These are phyloP conservation scores for Aspergillus novoparasiticus DNA, from an alignment of 2,329 filamentous ascomycete species.

Conservation along the genomic window DNA sequence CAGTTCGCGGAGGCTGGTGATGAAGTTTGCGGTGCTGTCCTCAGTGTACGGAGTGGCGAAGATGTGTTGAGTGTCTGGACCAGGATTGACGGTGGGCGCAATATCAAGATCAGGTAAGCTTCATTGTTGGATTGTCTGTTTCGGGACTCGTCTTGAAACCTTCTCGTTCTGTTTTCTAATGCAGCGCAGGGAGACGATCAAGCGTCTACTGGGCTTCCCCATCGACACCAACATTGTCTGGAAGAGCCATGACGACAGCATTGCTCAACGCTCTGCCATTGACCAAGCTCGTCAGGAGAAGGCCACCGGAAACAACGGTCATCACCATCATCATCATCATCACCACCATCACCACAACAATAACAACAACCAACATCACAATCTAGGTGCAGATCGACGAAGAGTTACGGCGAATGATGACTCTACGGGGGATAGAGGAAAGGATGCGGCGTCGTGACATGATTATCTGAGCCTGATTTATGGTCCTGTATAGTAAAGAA, in stretches of 20 bases:
- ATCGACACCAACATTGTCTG: slow-evolving; percentile 88
- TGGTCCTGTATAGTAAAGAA: slow-evolving; percentile 43
- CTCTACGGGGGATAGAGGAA: slow-evolving; percentile 45
- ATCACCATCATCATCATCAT: slow-evolving; percentile 37
- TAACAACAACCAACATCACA: slow-evolving; percentile 23
- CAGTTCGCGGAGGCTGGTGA: slow-evolving; percentile 91
- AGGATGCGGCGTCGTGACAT: slow-evolving; percentile 38
- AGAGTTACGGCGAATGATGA: slow-evolving; percentile 48
- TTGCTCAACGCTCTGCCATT: slow-evolving; percentile 85
- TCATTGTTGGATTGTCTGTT: background rate
- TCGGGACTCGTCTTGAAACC: background rate
- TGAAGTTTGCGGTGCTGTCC: slow-evolving; percentile 90
- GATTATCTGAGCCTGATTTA: slow-evolving; percentile 27
- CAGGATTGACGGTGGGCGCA: slow-evolving; percentile 85
- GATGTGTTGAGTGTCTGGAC: slow-evolving; percentile 99
- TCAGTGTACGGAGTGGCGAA: slow-evolving; percentile 92
- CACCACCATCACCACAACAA: slow-evolving; percentile 28
- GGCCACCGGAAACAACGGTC: slow-evolving; percentile 42
- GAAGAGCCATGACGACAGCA: slow-evolving; percentile 95
- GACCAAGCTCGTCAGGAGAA: slow-evolving; percentile 92
- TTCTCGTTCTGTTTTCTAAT: slow-evolving; percentile 11
- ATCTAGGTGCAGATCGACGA: slow-evolving; percentile 44
- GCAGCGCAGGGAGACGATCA: slow-evolving; percentile 78
- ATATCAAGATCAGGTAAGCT: slow-evolving; percentile 90
- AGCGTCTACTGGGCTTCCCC: slow-evolving; percentile 82